Conservation (phyloP, 371 early-diverging fungal genomes). For the Syncephalastrum racemosum region DNA sequence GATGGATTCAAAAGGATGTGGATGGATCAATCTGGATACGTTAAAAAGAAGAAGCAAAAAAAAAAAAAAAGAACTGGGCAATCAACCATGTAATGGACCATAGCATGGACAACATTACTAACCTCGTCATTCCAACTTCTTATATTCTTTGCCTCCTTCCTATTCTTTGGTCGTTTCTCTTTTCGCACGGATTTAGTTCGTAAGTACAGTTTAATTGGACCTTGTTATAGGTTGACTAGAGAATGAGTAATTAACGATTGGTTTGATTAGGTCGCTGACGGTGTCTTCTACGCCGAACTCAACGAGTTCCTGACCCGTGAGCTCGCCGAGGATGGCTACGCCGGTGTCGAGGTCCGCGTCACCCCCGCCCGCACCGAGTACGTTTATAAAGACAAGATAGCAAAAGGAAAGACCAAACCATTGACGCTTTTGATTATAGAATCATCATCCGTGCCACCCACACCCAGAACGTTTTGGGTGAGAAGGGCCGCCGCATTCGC, state of each 20-base stretch:
- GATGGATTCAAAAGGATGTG: slow-evolving; percentile 12
- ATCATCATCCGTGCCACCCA: slow-evolving; percentile 99
- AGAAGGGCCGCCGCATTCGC: slow-evolving; percentile 98
- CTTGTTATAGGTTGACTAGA: not conserved
- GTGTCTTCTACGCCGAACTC: slow-evolving; percentile 99
- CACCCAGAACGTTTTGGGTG: slow-evolving; percentile 98
- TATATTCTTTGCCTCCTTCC: not conserved
- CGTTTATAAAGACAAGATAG: slow-evolving; percentile 5
- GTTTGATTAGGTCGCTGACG: slow-evolving; percentile 85
- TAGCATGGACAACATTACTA: too few relatives aligned
- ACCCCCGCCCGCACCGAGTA: slow-evolving; percentile 97
- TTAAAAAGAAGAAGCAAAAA: not conserved
- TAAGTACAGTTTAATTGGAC: slow-evolving; percentile 26
- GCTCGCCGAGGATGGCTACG: slow-evolving; percentile 88
- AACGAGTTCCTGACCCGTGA: slow-evolving; percentile 98
- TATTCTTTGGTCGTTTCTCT: not conserved
- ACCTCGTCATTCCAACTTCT: too few relatives aligned
- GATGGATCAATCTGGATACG: slow-evolving; percentile 23
- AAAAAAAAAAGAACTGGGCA: not conserved
- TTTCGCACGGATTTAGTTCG: slow-evolving; percentile 36
- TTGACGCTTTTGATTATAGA: slow-evolving; percentile 17
- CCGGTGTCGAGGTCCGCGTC: slow-evolving; percentile 98
- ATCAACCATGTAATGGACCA: too few relatives aligned
- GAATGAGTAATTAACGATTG: slow-evolving; percentile 4
- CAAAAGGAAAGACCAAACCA: not conserved